These are phyloP conservation scores for Brassica incana DNA, from an alignment of 345 rosid species.

Conservation along the genomic window DNA sequence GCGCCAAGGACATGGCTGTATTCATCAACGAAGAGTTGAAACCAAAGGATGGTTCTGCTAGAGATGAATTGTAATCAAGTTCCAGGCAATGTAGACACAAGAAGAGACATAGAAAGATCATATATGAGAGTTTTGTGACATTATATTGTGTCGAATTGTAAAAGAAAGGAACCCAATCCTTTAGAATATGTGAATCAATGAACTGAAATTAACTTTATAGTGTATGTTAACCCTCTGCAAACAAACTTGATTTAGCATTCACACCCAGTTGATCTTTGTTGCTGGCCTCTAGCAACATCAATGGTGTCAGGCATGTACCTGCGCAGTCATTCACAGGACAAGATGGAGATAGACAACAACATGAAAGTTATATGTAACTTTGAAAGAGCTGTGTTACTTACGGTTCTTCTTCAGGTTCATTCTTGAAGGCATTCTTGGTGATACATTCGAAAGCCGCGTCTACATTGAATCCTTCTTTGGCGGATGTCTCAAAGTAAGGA, in stretches of 20 bases:
- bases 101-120: not conserved
- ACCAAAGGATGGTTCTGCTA: constrained; percentile 6
- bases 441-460: constrained; percentile 84
- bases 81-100: not conserved
- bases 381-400: constrained; percentile 38
- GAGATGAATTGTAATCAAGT: constrained; percentile 27
- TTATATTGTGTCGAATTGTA: not conserved
- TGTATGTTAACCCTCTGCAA: constrained; percentile 7
- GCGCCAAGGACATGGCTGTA: constrained; percentile 35
- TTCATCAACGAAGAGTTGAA: constrained; percentile 27
- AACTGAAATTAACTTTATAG: constrained; percentile 8
- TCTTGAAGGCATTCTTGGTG: constrained; percentile 85
- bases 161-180: not conserved
- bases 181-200: constrained; percentile 15
- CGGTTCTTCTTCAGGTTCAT: constrained; percentile 88
- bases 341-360: not conserved
- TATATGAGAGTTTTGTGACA: not conserved
- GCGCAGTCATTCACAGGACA: not conserved
- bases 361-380: not conserved
- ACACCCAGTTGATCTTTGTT: constrained; percentile 72
- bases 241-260: constrained; percentile 49
- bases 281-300: constrained; percentile 58
- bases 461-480: constrained; percentile 88
- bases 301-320: constrained; percentile 83
- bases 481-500: constrained; percentile 90